phyloP scores from a whole-genome alignment of 2,329 filamentous ascomycete species.

The Blastomyces parvus region DNA sequence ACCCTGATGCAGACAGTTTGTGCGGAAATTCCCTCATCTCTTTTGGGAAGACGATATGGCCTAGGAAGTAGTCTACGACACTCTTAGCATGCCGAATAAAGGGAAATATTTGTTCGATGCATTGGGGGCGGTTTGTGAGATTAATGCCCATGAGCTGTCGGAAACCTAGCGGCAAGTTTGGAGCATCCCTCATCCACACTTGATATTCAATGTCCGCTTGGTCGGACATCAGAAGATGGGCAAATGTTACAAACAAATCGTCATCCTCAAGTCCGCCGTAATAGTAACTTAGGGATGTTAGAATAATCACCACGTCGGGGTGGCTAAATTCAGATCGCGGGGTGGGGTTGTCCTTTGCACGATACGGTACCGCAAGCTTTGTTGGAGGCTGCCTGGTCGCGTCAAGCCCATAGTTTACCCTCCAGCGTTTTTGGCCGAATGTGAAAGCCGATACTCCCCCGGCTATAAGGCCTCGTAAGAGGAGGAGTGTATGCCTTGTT shows the following conservation, averaged over 20 bases:
- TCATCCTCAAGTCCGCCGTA: constrained; percentile 46
- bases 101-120: constrained; percentile 43
- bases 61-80: constrained; percentile 56
- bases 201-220: constrained; percentile 44
- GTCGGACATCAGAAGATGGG: constrained; percentile 43
- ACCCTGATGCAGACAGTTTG: constrained; percentile 57
- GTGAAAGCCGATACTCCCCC: constrained; percentile 46
- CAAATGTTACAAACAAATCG: constrained; percentile 42
- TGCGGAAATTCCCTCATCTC: constrained; percentile 53
- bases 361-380: constrained; percentile 49
- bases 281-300: constrained; percentile 51
- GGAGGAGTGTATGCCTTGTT: constrained; percentile 20
- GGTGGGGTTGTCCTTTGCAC: constrained; percentile 50
- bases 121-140: constrained; percentile 45
- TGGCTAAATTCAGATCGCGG: constrained; percentile 53
- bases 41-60: constrained; percentile 49
- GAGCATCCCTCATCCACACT: constrained; percentile 24
- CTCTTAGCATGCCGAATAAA: constrained; percentile 44
- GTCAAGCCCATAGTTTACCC: constrained; percentile 55
- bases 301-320: constrained; percentile 47
- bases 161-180: constrained; percentile 31
- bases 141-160: constrained; percentile 46
- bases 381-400: constrained; percentile 40
- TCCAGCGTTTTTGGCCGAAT: constrained; percentile 51
- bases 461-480: constrained; percentile 44